phyloP scores from a whole-genome alignment of 2,329 filamentous ascomycete species.

The Neofusicoccum laricinum region DNA sequence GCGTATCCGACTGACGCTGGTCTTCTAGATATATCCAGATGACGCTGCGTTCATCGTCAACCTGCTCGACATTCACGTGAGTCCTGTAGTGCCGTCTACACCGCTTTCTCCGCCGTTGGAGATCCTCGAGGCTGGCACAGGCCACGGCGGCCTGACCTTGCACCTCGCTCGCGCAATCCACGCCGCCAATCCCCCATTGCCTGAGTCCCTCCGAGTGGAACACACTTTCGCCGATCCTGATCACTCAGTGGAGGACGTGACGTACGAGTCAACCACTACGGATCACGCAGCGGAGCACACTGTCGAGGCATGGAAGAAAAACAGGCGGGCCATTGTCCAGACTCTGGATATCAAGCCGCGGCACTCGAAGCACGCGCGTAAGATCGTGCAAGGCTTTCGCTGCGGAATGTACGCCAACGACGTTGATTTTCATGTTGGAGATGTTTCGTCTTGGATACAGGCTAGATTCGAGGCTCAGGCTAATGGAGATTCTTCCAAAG shows the following conservation, averaged over 20 bases:
- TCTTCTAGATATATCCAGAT: slow-evolving; percentile 64
- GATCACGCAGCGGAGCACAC: slow-evolving; percentile 24
- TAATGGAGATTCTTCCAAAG: neutral
- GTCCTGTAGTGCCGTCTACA: slow-evolving; percentile 31
- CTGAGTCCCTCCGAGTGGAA: slow-evolving; percentile 23
- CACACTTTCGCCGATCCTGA: slow-evolving; percentile 26
- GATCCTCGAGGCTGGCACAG: slow-evolving; percentile 80
- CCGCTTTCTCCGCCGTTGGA: slow-evolving; percentile 53
- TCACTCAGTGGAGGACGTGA: slow-evolving; percentile 11
- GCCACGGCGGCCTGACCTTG: slow-evolving; percentile 76
- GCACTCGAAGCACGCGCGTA: slow-evolving; percentile 63
- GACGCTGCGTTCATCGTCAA: slow-evolving; percentile 75
- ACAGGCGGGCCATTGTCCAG: slow-evolving; percentile 68
- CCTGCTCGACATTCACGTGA: slow-evolving; percentile 70
- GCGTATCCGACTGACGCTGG: neutral
- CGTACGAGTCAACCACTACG: slow-evolving; percentile 5
- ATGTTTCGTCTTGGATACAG: slow-evolving; percentile 61
- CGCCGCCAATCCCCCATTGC: slow-evolving; percentile 62
- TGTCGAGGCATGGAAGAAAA: slow-evolving; percentile 20
- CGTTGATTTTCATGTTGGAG: slow-evolving; percentile 71
- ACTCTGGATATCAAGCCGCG: slow-evolving; percentile 65
- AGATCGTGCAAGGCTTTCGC: slow-evolving; percentile 64
- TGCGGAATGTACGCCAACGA: slow-evolving; percentile 67
- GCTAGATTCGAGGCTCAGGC: slow-evolving; percentile 24
- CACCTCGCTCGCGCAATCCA: slow-evolving; percentile 74